A percentile compares a stretch with the other conserved stretches of the same genome.
These are phyloP conservation scores for Globisporangium paroecandrum DNA, from an alignment of 352 stramenopile species.

Conservation along the genomic window DNA sequence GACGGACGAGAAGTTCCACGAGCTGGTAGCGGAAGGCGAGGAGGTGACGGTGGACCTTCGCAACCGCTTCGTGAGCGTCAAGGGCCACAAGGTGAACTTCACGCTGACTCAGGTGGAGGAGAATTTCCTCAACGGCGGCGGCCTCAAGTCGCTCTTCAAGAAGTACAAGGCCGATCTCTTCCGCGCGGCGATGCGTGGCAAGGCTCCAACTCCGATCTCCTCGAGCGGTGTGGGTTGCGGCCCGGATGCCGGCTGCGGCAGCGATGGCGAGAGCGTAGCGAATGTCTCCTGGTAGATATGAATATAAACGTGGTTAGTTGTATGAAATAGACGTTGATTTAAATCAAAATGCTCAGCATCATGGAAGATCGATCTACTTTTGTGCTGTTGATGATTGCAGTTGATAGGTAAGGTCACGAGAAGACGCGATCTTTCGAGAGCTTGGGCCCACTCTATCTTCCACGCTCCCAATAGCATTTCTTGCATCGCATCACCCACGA, in stretches of 20 bases:
- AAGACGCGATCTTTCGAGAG: constrained; percentile 10
- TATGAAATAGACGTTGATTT: constrained; percentile 15
- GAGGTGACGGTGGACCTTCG: constrained; percentile 71
- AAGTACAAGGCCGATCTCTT: constrained; percentile 86
- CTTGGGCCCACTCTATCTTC: too few relatives aligned
- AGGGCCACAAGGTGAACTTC: constrained; percentile 62
- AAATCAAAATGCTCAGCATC: neutral
- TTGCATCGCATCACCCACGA: neutral
- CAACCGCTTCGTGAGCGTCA: constrained; percentile 59
- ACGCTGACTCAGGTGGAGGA: constrained; percentile 75
- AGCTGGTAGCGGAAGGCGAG: constrained; percentile 58
- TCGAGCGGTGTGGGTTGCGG: constrained; percentile 60
- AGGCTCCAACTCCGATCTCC: constrained; percentile 53
- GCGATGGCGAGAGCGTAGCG: neutral
- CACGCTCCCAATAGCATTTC: neutral
- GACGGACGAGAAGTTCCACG: constrained; percentile 77
- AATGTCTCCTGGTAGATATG: constrained; percentile 25
- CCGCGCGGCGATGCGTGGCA: constrained; percentile 71
- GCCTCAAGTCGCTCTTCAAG: constrained; percentile 73
- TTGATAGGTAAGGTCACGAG: neutral
- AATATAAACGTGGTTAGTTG: neutral
- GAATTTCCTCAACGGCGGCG: constrained; percentile 74
- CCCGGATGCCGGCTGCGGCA: constrained; percentile 17
- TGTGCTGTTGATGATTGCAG: too few relatives aligned
- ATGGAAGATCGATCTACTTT: too few relatives aligned